phyloP scores from a whole-genome alignment of 306 rosid species.

The Bauhinia variegata region DNA sequence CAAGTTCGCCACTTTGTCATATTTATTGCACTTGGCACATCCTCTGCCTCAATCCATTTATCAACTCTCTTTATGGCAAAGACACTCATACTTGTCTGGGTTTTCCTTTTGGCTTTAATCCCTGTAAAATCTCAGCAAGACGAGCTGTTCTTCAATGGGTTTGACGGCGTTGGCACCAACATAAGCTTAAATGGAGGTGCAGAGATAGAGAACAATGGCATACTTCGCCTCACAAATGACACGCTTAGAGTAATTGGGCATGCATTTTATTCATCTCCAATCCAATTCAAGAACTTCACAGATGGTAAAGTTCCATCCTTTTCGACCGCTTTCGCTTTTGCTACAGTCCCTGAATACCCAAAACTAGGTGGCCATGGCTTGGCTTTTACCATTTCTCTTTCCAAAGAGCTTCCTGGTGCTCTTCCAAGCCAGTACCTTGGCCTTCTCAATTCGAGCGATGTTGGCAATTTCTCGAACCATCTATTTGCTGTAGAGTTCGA shows the following conservation, averaged over 20 bases:
- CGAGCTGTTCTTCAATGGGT: constrained; percentile 17
- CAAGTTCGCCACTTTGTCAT: constrained; percentile 7
- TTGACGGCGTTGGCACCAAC: constrained; percentile 9
- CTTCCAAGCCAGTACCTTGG: constrained; percentile 44
- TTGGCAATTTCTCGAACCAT: constrained; percentile 57
- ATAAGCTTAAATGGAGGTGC: constrained; percentile 33
- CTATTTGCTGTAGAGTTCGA: constrained; percentile 60
- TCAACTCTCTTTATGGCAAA: constrained; percentile 8
- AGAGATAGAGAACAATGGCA: constrained; percentile 22
- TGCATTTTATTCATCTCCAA: constrained; percentile 4
- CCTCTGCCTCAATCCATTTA: background rate
- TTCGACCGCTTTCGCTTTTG: constrained; percentile 21
- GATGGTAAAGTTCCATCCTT: constrained; percentile 4
- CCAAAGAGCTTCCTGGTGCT: constrained; percentile 14
- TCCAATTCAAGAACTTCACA: constrained; percentile 21
- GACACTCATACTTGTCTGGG: constrained; percentile 21
- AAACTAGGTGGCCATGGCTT: constrained; percentile 13
- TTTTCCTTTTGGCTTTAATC: constrained; percentile 14
- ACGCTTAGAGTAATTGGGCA: background rate
- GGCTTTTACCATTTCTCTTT: constrained; percentile 9
- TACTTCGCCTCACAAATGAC: constrained; percentile 19
- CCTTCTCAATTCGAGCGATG: constrained; percentile 46
- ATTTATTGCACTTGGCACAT: too few species aligned
- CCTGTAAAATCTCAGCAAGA: constrained; percentile 10
- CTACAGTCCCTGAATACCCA: background rate